Conservation (phyloP, 2,329 filamentous ascomycete species). For the Talaromyces piceae region DNA sequence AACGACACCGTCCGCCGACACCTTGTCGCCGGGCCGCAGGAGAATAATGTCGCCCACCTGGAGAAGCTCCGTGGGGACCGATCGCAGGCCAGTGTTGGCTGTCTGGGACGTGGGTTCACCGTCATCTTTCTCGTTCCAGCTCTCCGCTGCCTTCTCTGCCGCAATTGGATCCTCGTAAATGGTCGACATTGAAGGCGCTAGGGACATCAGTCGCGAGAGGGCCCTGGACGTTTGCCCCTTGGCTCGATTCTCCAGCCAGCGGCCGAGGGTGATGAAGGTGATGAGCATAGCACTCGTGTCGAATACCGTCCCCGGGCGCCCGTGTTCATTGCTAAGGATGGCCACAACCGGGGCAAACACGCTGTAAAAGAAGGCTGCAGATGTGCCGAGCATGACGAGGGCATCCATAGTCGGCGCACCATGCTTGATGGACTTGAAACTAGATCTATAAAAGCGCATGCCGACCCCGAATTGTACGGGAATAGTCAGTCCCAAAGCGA, state of each 20-base stretch:
- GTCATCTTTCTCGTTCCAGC: conserved; percentile 46
- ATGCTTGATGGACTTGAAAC: conserved; percentile 89
- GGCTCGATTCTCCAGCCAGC: conserved; percentile 86
- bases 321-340: conserved; percentile 65
- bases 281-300: conserved; percentile 98
- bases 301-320: conserved; percentile 79
- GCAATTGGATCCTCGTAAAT: conserved; percentile 95
- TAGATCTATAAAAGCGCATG: conserved; percentile 84
- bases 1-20: conserved; percentile 83
- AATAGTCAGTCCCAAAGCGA: conserved; percentile 77
- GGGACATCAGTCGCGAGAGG: conserved; percentile 85
- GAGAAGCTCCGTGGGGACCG: conserved; percentile 89
- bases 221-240: conserved; percentile 96
- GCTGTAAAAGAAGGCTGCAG: conserved; percentile 94
- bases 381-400: conserved; percentile 85
- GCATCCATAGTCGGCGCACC: conserved; percentile 96
- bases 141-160: conserved; percentile 79
- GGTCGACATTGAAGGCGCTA: conserved; percentile 92
- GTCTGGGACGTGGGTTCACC: conserved; percentile 11
- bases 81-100: conserved; percentile 62
- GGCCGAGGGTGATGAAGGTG: conserved; percentile 85
- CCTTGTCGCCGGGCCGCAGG: conserved; percentile 89
- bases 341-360: conserved; percentile 79
- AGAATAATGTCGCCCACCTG: conserved; percentile 92
- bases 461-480: conserved; percentile 96